Evolutionary conservation across 345 rosid genomes (phyloP).

Genomic region (Carallia brachiata): DNA sequence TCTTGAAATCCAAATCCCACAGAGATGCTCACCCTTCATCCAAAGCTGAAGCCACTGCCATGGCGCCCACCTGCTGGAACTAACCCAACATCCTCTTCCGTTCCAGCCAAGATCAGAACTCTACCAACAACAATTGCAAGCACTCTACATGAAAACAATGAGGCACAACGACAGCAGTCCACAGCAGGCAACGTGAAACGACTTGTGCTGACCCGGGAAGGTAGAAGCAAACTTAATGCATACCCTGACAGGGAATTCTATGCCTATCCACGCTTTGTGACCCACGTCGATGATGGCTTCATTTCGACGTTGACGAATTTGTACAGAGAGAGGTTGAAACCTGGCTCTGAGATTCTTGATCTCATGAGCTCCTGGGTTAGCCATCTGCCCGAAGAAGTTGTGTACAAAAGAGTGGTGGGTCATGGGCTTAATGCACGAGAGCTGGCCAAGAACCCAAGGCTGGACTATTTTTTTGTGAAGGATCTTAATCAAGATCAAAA

Average conservation of each 20-base stretch:
- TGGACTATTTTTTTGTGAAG: slow-evolving; percentile 62
- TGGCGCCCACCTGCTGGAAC: slow-evolving; percentile 8
- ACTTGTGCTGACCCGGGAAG: slow-evolving; percentile 60
- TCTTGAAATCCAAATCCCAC: neutral
- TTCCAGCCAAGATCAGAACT: slow-evolving; percentile 19
- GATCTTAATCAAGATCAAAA: slow-evolving; percentile 63
- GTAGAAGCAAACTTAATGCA: slow-evolving; percentile 57
- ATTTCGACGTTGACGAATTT: slow-evolving; percentile 61
- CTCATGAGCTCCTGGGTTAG: slow-evolving; percentile 96
- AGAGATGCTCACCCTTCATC: slow-evolving; percentile 30
- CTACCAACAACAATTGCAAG: slow-evolving; percentile 27
- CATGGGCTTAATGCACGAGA: slow-evolving; percentile 95
- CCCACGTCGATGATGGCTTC: slow-evolving; percentile 79
- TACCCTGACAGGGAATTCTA: slow-evolving; percentile 70
- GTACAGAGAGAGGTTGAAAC: slow-evolving; percentile 54
- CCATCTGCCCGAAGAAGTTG: slow-evolving; percentile 66
- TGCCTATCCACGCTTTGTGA: slow-evolving; percentile 72
- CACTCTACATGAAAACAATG: slow-evolving; percentile 32
- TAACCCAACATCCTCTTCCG: slow-evolving; percentile 14
- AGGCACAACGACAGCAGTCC: slow-evolving; percentile 26
- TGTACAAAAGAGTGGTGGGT: slow-evolving; percentile 72
- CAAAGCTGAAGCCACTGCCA: slow-evolving; percentile 20
- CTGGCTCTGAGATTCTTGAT: slow-evolving; percentile 70
- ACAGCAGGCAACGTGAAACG: slow-evolving; percentile 65
- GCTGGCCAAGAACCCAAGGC: slow-evolving; percentile 67